These are phyloP conservation scores for Pittosporum tobira DNA, from an alignment of 129 eudicot species.

Conservation along the genomic window DNA sequence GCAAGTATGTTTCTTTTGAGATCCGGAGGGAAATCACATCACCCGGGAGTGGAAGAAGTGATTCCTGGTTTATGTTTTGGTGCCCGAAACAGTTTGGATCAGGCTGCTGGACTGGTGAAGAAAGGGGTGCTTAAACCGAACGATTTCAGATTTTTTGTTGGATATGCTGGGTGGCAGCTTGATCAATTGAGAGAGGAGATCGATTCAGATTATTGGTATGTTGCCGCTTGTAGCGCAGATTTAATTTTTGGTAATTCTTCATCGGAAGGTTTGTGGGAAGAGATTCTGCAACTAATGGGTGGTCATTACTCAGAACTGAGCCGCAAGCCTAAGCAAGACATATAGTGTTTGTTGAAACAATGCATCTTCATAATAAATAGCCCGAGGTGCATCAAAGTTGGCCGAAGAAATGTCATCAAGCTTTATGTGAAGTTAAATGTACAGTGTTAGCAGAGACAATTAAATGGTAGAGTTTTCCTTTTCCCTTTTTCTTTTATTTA, in stretches of 20 bases:
- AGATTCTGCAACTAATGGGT: conserved; percentile 88
- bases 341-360: conserved; percentile 22
- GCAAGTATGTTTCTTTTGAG: conserved; percentile 68
- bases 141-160: conserved; percentile 77
- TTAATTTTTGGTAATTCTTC: conserved; percentile 45
- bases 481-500: no score
- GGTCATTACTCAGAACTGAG: conserved; percentile 94
- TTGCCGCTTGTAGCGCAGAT: conserved; percentile 77
- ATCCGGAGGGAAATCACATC: conserved; percentile 28
- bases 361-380: conserved; percentile 19
- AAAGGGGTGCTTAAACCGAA: conserved; percentile 57
- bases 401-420: not conserved
- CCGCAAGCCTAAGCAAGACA: conserved; percentile 90
- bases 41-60: conserved; percentile 62
- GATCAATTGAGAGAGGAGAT: conserved; percentile 80
- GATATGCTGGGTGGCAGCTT: conserved; percentile 90
- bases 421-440: conserved; percentile 10
- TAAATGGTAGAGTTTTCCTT: not conserved
- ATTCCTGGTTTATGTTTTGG: conserved; percentile 64
- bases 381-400: not conserved
- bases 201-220: conserved; percentile 68
- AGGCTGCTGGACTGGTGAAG: conserved; percentile 62
- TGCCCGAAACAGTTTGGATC: conserved; percentile 62
- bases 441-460: not conserved
- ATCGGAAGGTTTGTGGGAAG: conserved; percentile 77